A percentile compares a stretch with the other conserved stretches of the same genome.
Conservation (phyloP, 2,329 filamentous ascomycete genomes). For the Beauveria sp. region DNA sequence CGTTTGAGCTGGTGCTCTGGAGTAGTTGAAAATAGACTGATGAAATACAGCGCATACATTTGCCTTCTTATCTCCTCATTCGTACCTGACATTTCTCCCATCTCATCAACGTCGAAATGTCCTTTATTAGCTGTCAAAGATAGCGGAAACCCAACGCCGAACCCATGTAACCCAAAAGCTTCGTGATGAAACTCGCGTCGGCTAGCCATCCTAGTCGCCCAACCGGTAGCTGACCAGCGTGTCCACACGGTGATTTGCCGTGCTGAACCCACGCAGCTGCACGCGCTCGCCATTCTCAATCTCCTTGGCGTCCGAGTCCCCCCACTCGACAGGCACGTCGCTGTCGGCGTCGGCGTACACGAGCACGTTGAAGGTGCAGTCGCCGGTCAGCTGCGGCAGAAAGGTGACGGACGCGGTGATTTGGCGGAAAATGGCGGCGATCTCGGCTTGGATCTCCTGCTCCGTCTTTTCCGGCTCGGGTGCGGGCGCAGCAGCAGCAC, state of each 20-base stretch:
- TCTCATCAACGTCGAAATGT: neutral
- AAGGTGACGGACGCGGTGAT: slow-evolving; percentile 98
- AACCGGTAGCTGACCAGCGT: slow-evolving; percentile 89
- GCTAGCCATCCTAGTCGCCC: slow-evolving; percentile 26
- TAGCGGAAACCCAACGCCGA: neutral
- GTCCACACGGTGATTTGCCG: slow-evolving; percentile 86
- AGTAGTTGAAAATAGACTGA: neutral
- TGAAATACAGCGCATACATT: neutral
- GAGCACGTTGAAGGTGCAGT: slow-evolving; percentile 97
- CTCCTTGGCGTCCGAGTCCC: slow-evolving; percentile 96
- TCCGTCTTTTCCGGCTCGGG: slow-evolving; percentile 71
- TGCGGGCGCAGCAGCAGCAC: slow-evolving; percentile 24
- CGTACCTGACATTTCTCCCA: neutral
- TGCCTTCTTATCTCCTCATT: neutral
- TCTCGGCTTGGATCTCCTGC: slow-evolving; percentile 87
- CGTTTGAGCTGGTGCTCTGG: neutral
- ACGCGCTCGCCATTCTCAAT: slow-evolving; percentile 92
- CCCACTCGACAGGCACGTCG: slow-evolving; percentile 96
- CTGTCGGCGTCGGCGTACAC: slow-evolving; percentile 96
- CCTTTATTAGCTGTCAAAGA: neutral
- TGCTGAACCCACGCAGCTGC: slow-evolving; percentile 92
- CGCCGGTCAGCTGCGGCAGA: slow-evolving; percentile 76
- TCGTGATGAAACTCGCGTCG: neutral
- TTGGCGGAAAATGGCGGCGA: slow-evolving; percentile 93
- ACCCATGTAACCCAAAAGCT: neutral